These are phyloP conservation scores for Ophiostoma sp. DNA, from an alignment of 2,329 filamentous ascomycete species.

Conservation along the genomic window DNA sequence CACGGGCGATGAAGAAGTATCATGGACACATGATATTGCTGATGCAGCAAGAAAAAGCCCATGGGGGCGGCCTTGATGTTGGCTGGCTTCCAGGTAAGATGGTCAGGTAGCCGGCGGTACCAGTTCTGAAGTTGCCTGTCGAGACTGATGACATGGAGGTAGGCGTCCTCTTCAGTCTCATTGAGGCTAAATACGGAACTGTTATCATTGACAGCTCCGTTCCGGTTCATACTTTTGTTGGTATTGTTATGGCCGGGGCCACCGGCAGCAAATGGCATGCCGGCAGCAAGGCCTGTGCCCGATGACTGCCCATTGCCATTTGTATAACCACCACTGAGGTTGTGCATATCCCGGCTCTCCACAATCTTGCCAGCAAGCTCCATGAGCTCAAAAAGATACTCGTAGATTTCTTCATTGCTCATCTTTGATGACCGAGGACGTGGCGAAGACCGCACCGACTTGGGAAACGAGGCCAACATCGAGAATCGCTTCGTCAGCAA, in stretches of 20 bases:
- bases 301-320: background rate
- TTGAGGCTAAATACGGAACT: constrained; percentile 32
- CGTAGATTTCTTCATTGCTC: constrained; percentile 40
- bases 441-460: background rate
- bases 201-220: constrained; percentile 28
- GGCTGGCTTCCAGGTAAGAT: constrained; percentile 45
- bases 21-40: constrained; percentile 51
- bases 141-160: constrained; percentile 46
- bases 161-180: constrained; percentile 38
- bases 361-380: constrained; percentile 50
- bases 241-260: background rate
- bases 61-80: constrained; percentile 47
- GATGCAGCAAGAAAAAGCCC: constrained; percentile 51
- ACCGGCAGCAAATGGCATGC: background rate
- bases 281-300: background rate
- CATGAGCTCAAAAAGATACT: constrained; percentile 51
- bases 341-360: constrained; percentile 38
- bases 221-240: background rate
- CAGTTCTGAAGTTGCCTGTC: constrained; percentile 51
- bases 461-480: constrained; percentile 35
- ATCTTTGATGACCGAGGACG: constrained; percentile 22
- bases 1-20: constrained; percentile 51
- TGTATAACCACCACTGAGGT: background rate
- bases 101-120: constrained; percentile 48
- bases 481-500: constrained; percentile 44